Base-by-base conservation (phyloP, 1,284 basidiomycete genomes). In the Earliella scabrosa region DNA sequence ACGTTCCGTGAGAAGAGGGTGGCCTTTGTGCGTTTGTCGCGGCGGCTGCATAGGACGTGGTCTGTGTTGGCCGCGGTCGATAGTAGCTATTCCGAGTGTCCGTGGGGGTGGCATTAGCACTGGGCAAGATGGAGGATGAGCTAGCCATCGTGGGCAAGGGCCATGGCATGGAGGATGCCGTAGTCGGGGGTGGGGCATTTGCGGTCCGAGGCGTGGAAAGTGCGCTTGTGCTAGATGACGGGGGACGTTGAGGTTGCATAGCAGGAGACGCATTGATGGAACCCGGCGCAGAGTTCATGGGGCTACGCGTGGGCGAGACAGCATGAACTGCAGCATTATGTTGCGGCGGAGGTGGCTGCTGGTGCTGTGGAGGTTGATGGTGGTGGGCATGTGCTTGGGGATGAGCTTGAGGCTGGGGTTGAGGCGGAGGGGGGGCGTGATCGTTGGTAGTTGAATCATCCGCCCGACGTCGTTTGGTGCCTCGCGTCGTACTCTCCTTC, bases 401-500 rank as follows among this genome's bases (percentile, higher is more conserved):
- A 16, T 45, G 39, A n/a, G 20, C 26, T 13, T 49, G 49, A 2
- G 46, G 54, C 3, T 45, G 56, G 2, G 32, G 50, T 41, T 34
- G 71, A 54, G 26, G 72, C 3, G 65, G 57, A n/a, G 75, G 66
- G 6, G 64, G 66, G n/a, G 71, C 68, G 13, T 69, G 67, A 23
- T 71, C 68, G 47, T 68, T 61, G 18, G 60, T 47, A 3, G 61
- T 46, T 3, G 64, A 21, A 13, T 82, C 79, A 4, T 76, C 73
- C 58, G 82, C 75, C 73, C 82, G 77, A 43, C 85, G 79, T 39
- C 88, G 80, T 65, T 90, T 90, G 21, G 77, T 75, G 1, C 82
- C 84, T 34, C 86, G 73, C 0, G 81, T 83, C 4, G 87, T 83
- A 56, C 85, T 88, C 63, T 88, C 87, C 70, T 90, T 90, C 39